Evolutionary conservation across 257 asterid species (phyloP), one percentile per base, ranked within the genome.

Genomic region (Fraxinus excelsior): DNA sequence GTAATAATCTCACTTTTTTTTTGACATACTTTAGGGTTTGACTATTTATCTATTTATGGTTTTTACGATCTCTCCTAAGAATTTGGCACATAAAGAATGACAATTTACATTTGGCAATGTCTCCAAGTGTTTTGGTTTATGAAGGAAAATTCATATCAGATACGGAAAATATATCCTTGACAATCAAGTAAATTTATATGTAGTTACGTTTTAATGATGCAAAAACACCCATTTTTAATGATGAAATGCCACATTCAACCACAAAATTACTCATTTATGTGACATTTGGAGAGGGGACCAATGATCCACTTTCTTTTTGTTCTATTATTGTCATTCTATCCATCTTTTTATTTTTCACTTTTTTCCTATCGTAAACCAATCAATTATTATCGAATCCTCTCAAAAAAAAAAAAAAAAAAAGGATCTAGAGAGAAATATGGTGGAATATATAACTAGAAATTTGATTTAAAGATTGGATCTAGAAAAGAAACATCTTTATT

Each of bases 281-380:
- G 67, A 62, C 67, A 62, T 62, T 62, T 62, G 67, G 34, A 62
- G 67, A 62, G 67, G 67, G 67, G 67, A 62, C 67, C 67, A 62
- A 62, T 62, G 67, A 9, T 14, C 62, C 67, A 62, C 67, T 62
- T 60, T 29, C 65, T 62, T 62, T 62, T 62, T 23, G 46, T 62
- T 62, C 67, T 8, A 21, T 62, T 62, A 62, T 62, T 25, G 67
- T 25, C 18, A 6, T 21, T 62, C 2, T 9, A 10, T 40, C 46
- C 46, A 40, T 40, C 14, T 9, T 40, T 40, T 9, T 40, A 40
- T 40, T 40, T 38, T 40, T 40, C 40, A 40, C 46, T 11, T 40
- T 40, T 40, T 40, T 9, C 46, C 46, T 40, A 40, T 10, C 3
- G 10, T 40, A 11, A 40, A 38, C 2, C 12, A 10, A 2, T 38